Conservation (phyloP, 768 basidiomycete species). For the Rhodotorula diobovata region DNA sequence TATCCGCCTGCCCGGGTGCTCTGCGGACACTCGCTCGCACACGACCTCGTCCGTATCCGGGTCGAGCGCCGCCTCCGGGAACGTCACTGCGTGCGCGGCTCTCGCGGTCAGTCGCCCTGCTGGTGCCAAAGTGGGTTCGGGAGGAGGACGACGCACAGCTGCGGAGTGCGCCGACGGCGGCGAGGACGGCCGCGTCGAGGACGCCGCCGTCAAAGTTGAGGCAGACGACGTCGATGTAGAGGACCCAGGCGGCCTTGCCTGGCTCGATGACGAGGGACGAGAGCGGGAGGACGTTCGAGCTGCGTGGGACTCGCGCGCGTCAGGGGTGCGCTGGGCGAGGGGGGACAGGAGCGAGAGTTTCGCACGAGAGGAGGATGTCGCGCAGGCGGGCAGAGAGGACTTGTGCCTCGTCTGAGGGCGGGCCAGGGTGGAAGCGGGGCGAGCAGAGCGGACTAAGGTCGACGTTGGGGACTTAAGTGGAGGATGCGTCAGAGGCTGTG, state of each 20-base stretch:
- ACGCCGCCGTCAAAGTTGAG: constrained; percentile 97
- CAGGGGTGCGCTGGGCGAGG: background rate
- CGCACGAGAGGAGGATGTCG: constrained; percentile 69
- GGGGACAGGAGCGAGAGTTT: constrained; percentile 28
- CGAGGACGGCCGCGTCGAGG: constrained; percentile 82
- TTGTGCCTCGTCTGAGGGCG: constrained; percentile 90
- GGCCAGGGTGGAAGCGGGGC: constrained; percentile 88
- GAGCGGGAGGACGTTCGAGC: constrained; percentile 64
- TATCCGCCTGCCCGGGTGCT: constrained; percentile 50
- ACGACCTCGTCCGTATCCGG: constrained; percentile 9
- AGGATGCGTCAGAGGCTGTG: background rate
- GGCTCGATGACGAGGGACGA: constrained; percentile 71
- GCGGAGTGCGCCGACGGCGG: constrained; percentile 76
- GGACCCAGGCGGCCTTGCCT: constrained; percentile 77
- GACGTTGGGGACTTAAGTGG: constrained; percentile 73
- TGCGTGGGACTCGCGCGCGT: constrained; percentile 43
- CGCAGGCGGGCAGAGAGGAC: constrained; percentile 77
- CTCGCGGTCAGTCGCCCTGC: constrained; percentile 50
- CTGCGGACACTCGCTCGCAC: constrained; percentile 20
- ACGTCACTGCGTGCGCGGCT: constrained; percentile 36
- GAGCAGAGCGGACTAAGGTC: constrained; percentile 92
- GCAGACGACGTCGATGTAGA: constrained; percentile 92
- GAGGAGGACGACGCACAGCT: constrained; percentile 59
- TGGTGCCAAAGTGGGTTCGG: no score
- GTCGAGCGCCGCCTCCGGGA: constrained; percentile 28